Percentiles rank a stretch among this genome's conserved stretches.
Evolutionary conservation across 2,329 filamentous ascomycete species (phyloP).

Genomic region (Fusarium bulbicola): DNA sequence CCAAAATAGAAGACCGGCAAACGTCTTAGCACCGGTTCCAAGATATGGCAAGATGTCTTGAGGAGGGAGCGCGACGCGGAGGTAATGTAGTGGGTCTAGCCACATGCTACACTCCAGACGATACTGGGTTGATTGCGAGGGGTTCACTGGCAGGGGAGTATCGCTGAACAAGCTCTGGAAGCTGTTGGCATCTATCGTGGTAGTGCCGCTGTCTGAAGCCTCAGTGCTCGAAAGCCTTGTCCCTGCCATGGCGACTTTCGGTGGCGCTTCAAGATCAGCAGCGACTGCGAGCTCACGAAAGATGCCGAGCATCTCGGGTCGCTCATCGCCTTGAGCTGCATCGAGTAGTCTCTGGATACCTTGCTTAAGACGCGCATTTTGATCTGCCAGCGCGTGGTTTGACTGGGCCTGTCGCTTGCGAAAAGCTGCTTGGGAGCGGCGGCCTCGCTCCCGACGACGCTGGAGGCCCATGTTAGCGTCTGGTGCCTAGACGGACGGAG

Average conservation of each 20-base stretch:
- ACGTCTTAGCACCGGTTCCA: fast-evolving
- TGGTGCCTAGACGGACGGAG: fast-evolving
- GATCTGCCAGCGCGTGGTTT: fast-evolving
- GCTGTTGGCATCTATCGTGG: fast-evolving
- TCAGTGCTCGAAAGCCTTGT: background rate
- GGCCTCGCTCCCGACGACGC: slow-evolving; percentile 12
- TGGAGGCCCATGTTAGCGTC: background rate
- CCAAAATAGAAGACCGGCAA: slow-evolving; percentile 1
- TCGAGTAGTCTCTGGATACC: background rate
- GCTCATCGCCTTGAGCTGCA: background rate
- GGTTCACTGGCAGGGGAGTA: fast-evolving
- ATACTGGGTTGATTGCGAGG: background rate
- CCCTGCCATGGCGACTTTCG: fast-evolving
- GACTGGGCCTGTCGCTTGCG: background rate
- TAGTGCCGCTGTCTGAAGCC: fast-evolving
- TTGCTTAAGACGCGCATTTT: background rate
- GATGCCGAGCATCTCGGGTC: background rate
- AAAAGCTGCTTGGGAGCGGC: slow-evolving; percentile 12
- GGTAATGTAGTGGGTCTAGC: slow-evolving; percentile 3
- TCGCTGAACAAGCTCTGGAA: background rate
- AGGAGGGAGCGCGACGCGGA: background rate
- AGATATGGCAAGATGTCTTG: slow-evolving; percentile 6
- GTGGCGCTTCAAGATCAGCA: background rate
- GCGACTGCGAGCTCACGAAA: background rate
- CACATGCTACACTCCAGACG: slow-evolving; percentile 6